Evolutionary conservation across 495 filamentous ascomycete genomes (phyloP).

Genomic region (Penicillium pancosmium): DNA sequence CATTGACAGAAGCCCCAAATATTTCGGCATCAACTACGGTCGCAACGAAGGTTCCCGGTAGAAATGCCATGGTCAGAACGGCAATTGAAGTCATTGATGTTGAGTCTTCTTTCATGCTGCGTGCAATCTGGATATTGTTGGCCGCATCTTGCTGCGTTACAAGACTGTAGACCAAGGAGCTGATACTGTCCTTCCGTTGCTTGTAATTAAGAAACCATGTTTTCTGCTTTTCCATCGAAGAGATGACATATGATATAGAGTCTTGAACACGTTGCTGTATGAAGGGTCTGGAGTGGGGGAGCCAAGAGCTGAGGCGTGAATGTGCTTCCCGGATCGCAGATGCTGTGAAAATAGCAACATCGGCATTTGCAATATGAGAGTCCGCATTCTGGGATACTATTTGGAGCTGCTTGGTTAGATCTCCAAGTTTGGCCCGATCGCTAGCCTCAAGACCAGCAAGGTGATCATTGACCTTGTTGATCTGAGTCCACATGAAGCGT

Average conservation of each 20-base stretch:
- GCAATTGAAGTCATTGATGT: constrained; percentile 57
- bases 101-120: constrained; percentile 45
- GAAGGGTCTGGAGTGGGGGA: constrained; percentile 7
- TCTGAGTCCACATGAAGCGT: constrained; percentile 18
- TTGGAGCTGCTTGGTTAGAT: constrained; percentile 18
- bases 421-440: constrained; percentile 14
- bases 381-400: constrained; percentile 19
- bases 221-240: constrained; percentile 20
- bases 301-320: constrained; percentile 2
- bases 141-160: constrained; percentile 20
- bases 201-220: constrained; percentile 20
- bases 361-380: constrained; percentile 17
- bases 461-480: constrained; percentile 18
- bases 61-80: constrained; percentile 55
- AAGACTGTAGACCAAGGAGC: constrained; percentile 18
- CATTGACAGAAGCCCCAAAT: constrained; percentile 5
- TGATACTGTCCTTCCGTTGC: constrained; percentile 18
- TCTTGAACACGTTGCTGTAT: constrained; percentile 11
- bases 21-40: constrained; percentile 10
- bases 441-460: constrained; percentile 14
- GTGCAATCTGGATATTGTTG: constrained; percentile 37
- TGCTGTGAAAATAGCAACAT: constrained; percentile 18
- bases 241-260: constrained; percentile 15
- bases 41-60: constrained; percentile 50
- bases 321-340: constrained; percentile 11